Evolutionary conservation across 2,329 filamentous ascomycete genomes (phyloP).

Genomic region (Lachnellula arida): DNA sequence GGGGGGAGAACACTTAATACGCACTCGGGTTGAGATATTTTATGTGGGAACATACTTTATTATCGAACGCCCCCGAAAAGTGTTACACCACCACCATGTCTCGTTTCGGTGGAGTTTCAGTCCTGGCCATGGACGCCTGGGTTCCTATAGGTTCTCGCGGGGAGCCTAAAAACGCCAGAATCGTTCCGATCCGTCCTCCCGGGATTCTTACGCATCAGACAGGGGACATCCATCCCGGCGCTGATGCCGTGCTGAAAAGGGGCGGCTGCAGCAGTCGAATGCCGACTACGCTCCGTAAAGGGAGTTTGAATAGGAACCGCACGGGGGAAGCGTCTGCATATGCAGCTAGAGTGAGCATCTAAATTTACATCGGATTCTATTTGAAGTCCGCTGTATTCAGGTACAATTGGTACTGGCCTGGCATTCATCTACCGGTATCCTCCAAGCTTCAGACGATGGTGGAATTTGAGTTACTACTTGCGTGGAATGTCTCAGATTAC

Average conservation of each 20-base stretch:
- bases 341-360: not conserved
- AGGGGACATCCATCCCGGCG: not conserved
- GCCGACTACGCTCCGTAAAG: too few species aligned
- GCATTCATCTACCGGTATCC: not conserved
- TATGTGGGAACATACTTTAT: slow-evolving; percentile 17
- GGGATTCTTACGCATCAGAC: not conserved
- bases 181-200: not conserved
- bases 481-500: not conserved
- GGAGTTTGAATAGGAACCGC: not conserved
- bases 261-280: not conserved
- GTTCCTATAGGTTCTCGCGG: not conserved
- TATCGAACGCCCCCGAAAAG: not conserved
- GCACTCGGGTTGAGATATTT: slow-evolving; percentile 11
- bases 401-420: too few species aligned
- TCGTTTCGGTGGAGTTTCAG: slow-evolving; percentile 30
- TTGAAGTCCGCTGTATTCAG: not conserved
- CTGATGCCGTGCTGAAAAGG: not conserved
- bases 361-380: too few species aligned
- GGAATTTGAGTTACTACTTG: not conserved
- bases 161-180: not conserved
- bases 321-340: not conserved
- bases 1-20: slow-evolving; percentile 20
- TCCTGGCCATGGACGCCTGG: not conserved
- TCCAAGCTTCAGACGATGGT: not conserved
- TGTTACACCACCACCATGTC: slow-evolving; percentile 21